Evolutionary conservation across 2,329 filamentous ascomycete species (phyloP).

Genomic region (Talaromyces verruculosus): DNA sequence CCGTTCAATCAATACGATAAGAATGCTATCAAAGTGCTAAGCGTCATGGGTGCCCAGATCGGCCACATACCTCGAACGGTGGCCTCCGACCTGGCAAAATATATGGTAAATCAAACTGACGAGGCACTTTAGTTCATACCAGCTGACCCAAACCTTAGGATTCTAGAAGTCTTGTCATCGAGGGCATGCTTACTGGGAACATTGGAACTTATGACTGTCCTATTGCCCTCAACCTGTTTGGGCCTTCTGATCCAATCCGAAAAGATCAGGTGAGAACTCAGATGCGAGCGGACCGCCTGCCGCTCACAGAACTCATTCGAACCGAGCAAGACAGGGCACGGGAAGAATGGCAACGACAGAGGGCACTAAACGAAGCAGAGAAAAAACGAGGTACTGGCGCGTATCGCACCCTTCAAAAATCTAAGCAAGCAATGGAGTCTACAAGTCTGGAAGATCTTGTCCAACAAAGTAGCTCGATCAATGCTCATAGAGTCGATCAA

Average conservation of each 20-base stretch:
- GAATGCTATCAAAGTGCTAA: conserved; percentile 77
- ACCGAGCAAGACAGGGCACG: conserved; percentile 51
- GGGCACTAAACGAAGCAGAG: conserved; percentile 45
- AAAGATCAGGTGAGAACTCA: conserved; percentile 58
- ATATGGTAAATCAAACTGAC: conserved; percentile 55
- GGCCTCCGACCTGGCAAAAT: conserved; percentile 70
- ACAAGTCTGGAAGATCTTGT: conserved; percentile 64
- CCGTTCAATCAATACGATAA: conserved; percentile 67
- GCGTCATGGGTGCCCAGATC: conserved; percentile 72
- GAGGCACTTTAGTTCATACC: neutral
- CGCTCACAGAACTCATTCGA: conserved; percentile 55
- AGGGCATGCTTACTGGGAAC: conserved; percentile 66
- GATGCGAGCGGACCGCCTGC: conserved; percentile 65
- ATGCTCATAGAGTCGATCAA: conserved; percentile 63
- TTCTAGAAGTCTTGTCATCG: conserved; percentile 59
- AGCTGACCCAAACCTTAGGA: conserved; percentile 46
- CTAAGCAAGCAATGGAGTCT: conserved; percentile 28
- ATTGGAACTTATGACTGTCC: conserved; percentile 72
- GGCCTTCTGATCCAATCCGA: conserved; percentile 57
- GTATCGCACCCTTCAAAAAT: conserved; percentile 40
- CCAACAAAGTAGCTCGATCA: conserved; percentile 64
- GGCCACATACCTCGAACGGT: conserved; percentile 71
- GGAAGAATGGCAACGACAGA: conserved; percentile 51
- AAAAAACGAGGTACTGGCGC: conserved; percentile 26
- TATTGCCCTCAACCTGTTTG: conserved; percentile 67